Conservation (phyloP, 345 rosid genomes). For the Melaleuca alternifolia region DNA sequence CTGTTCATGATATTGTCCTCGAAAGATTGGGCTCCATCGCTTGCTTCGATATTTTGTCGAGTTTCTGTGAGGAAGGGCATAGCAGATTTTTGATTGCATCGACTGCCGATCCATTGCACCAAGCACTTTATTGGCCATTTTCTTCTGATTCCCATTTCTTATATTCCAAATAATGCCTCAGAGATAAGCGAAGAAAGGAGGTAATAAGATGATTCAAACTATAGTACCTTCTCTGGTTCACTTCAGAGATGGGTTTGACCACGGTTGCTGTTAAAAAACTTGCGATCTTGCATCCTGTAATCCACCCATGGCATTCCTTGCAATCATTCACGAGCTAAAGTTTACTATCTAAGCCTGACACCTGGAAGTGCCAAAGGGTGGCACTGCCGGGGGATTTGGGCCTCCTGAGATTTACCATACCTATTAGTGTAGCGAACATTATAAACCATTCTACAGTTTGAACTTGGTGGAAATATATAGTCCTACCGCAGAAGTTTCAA, state of each 20-base stretch:
- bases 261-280: neutral
- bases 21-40: neutral
- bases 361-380: neutral
- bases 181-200: neutral
- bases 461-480: neutral
- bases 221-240: neutral
- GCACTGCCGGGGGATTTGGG: neutral
- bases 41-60: neutral
- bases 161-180: neutral
- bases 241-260: neutral
- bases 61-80: neutral
- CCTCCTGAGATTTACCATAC: neutral
- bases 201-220: neutral
- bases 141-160: neutral
- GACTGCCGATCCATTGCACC: neutral
- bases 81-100: neutral
- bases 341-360: neutral
- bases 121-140: neutral
- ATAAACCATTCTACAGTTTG: neutral
- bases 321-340: neutral
- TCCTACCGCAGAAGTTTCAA: neutral
- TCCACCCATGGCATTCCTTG: neutral
- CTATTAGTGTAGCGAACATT: neutral
- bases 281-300: neutral
- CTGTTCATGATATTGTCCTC: neutral